Evolutionary conservation across 495 filamentous ascomycete species (phyloP).

Genomic region (Annulohypoxylon stygium): DNA sequence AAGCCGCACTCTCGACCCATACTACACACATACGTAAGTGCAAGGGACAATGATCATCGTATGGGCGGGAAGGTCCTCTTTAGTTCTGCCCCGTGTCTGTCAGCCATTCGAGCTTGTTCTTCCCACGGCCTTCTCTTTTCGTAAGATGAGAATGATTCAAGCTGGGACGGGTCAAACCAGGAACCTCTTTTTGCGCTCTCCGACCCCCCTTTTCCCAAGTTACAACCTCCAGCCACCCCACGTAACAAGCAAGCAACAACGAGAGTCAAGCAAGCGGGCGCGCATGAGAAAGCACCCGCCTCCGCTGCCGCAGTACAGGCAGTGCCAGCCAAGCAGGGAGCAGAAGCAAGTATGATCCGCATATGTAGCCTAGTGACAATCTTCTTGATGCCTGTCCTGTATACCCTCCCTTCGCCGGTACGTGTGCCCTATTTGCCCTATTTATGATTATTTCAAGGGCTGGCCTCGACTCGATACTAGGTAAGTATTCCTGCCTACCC

Average conservation of each 20-base stretch:
- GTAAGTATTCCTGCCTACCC: background rate
- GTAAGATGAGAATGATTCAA: slow-evolving; percentile 33
- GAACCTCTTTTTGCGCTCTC: slow-evolving; percentile 27
- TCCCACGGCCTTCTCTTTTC: slow-evolving; percentile 17
- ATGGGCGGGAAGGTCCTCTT: slow-evolving; percentile 17
- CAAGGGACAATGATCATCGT: slow-evolving; percentile 16
- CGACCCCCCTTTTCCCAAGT: slow-evolving; percentile 28
- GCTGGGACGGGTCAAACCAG: slow-evolving; percentile 26
- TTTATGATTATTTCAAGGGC: slow-evolving; percentile 41
- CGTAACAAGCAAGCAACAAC: slow-evolving; percentile 30
- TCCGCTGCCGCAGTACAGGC: slow-evolving; percentile 41
- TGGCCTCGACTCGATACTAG: slow-evolving; percentile 45
- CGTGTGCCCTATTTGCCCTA: slow-evolving; percentile 32
- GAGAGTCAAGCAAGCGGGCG: slow-evolving; percentile 41
- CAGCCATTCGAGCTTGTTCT: slow-evolving; percentile 33
- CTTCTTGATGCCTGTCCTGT: slow-evolving; percentile 42
- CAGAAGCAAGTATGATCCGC: slow-evolving; percentile 57
- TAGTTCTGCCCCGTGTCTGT: slow-evolving; percentile 33
- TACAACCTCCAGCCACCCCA: slow-evolving; percentile 38
- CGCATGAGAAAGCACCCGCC: slow-evolving; percentile 39
- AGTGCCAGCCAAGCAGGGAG: slow-evolving; percentile 48
- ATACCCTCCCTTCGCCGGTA: slow-evolving; percentile 31
- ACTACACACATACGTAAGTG: slow-evolving; percentile 11
- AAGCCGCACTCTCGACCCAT: slow-evolving; percentile 30
- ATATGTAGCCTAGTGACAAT: slow-evolving; percentile 52